Percentiles rank a stretch among this genome's conserved stretches.
phyloP scores from a whole-genome alignment of 345 rosid species.

The Gossypium thurberi region DNA sequence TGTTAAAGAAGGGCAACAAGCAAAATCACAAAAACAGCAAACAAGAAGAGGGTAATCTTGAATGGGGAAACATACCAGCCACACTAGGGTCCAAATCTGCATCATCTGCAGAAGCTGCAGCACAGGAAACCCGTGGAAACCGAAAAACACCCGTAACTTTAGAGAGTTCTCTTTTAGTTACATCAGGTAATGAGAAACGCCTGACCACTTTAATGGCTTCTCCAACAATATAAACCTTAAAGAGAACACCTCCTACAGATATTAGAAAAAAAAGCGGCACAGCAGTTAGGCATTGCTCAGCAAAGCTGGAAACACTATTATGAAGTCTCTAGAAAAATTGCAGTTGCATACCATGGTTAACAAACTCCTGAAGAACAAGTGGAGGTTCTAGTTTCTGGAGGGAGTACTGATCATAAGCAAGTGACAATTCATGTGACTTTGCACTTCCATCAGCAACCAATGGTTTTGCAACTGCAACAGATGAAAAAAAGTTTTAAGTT shows the following conservation, averaged over 20 bases:
- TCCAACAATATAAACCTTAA: constrained; percentile 78
- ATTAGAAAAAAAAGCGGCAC: background rate
- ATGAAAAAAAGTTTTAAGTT: background rate
- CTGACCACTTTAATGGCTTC: constrained; percentile 77
- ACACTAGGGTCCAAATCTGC: constrained; percentile 58
- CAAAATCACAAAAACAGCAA: background rate
- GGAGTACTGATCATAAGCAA: constrained; percentile 57
- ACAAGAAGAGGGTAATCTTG: background rate
- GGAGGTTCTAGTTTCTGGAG: constrained; percentile 77
- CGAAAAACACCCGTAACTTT: constrained; percentile 44
- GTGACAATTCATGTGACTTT: constrained; percentile 70
- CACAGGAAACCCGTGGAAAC: constrained; percentile 64
- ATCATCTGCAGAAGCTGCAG: constrained; percentile 68
- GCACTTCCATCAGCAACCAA: constrained; percentile 74
- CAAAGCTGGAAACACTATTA: background rate
- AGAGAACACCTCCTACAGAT: constrained; percentile 64
- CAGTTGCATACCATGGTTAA: constrained; percentile 62
- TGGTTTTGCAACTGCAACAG: constrained; percentile 69
- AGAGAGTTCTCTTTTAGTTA: constrained; percentile 51
- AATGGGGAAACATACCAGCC: constrained; percentile 33
- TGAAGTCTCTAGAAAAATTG: background rate
- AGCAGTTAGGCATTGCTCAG: background rate
- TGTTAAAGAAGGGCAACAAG: background rate
- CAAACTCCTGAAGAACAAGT: constrained; percentile 80
- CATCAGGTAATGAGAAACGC: constrained; percentile 81